Conservation (phyloP, 2,329 filamentous ascomycete genomes). For the Microdochium paspali region DNA sequence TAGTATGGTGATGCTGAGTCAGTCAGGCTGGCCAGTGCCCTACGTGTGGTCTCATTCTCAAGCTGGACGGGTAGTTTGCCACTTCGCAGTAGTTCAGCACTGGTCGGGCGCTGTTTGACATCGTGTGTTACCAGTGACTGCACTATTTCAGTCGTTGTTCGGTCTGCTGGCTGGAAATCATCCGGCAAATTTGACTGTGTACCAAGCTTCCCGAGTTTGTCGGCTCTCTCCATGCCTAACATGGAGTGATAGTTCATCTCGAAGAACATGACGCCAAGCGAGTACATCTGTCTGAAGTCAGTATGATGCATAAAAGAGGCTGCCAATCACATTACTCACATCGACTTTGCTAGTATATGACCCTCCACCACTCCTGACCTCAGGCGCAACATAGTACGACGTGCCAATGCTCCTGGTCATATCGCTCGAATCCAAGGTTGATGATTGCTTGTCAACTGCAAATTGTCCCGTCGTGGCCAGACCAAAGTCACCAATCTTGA, state of each 20-base stretch:
- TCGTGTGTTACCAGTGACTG: constrained; percentile 72
- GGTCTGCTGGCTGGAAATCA: constrained; percentile 61
- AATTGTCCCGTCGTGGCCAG: constrained; percentile 84
- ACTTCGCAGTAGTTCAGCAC: constrained; percentile 71
- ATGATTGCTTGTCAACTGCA: constrained; percentile 43
- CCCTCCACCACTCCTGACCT: constrained; percentile 69
- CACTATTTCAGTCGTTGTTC: constrained; percentile 72
- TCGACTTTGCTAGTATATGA: constrained; percentile 92
- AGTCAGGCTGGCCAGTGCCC: constrained; percentile 70
- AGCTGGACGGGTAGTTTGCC: constrained; percentile 84
- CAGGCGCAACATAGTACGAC: constrained; percentile 85
- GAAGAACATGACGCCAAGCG: constrained; percentile 93
- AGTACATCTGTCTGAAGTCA: constrained; percentile 66
- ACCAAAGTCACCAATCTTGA: constrained; percentile 95
- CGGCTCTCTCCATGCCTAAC: constrained; percentile 53
- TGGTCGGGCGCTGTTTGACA: constrained; percentile 74
- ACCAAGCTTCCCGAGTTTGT: constrained; percentile 57
- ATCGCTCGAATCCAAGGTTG: constrained; percentile 42
- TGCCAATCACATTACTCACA: constrained; percentile 40
- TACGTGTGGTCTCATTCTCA: constrained; percentile 82
- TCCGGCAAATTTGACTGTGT: constrained; percentile 59
- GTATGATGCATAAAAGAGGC: constrained; percentile 2
- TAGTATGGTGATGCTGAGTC: constrained; percentile 84
- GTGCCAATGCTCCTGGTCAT: constrained; percentile 69
- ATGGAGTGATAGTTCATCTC: constrained; percentile 79